Conservation (phyloP, 805 yeast genomes). For the Clavispora carvajalis region DNA sequence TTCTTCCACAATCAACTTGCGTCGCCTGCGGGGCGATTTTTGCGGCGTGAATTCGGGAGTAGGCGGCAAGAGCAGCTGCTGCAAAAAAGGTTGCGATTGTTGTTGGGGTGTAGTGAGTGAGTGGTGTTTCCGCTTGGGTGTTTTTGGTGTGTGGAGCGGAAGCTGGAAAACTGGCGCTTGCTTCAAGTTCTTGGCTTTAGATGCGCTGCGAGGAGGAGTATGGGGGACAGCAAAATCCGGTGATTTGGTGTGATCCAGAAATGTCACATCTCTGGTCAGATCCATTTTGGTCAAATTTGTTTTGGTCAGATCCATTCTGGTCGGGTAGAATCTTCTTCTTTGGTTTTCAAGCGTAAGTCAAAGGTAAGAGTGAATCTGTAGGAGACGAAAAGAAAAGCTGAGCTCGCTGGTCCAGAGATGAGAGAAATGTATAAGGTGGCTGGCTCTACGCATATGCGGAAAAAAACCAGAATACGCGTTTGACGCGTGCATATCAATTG, state of each 20-base stretch:
- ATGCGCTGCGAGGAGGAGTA: not conserved
- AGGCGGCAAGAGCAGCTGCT: constrained; percentile 12
- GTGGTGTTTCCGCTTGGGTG: not conserved
- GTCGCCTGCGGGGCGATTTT: constrained; percentile 20
- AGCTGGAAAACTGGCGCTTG: not conserved
- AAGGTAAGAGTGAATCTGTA: too few species aligned
- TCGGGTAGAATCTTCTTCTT: too few species aligned
- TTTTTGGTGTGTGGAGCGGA: not conserved
- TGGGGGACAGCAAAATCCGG: not conserved
- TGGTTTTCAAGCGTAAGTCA: too few species aligned
- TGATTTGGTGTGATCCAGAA: too few species aligned
- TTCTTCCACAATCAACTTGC: constrained; percentile 12
- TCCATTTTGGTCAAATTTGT: too few species aligned
- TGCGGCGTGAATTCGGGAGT: constrained; percentile 33
- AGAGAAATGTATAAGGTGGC: not conserved
- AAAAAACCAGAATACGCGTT: not conserved
- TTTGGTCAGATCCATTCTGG: too few species aligned
- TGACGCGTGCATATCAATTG: not conserved
- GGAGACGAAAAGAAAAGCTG: too few species aligned
- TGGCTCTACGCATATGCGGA: not conserved
- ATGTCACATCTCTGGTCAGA: too few species aligned
- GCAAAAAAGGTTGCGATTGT: not conserved
- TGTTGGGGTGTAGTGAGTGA: not conserved
- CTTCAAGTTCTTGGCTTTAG: not conserved
- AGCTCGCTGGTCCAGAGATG: too few species aligned